Evolutionary conservation across 768 basidiomycete species (phyloP).

Genomic region (Paxillus involutus): DNA sequence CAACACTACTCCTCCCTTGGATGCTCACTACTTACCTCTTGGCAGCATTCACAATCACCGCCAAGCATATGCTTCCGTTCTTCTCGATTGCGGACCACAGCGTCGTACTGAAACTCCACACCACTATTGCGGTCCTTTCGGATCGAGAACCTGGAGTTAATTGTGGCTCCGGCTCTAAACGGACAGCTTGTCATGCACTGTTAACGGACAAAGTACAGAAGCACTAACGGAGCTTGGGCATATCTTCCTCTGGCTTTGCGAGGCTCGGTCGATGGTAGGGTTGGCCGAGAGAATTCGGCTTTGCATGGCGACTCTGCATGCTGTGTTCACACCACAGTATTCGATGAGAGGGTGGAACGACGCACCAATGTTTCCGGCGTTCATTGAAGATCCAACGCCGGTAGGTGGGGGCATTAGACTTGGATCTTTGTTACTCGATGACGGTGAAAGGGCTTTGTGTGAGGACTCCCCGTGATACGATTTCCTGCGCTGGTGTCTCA

Average conservation of each 20-base stretch:
- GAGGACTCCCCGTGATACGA: conserved; percentile 16
- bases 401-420: conserved; percentile 2
- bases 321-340: not conserved
- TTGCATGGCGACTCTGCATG: conserved; percentile 14
- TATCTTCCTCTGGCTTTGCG: conserved; percentile 64
- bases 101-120: conserved; percentile 65
- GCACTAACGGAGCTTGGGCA: conserved; percentile 39
- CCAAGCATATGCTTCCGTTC: conserved; percentile 68
- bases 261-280: conserved; percentile 16
- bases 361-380: conserved; percentile 10
- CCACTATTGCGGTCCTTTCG: conserved; percentile 67
- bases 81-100: conserved; percentile 68
- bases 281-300: conserved; percentile 5
- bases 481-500: conserved; percentile 13
- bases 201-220: not conserved
- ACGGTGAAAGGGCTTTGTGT: conserved; percentile 3
- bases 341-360: not conserved
- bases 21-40: conserved; percentile 49
- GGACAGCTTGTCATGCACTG: not conserved
- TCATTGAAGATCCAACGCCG: not conserved
- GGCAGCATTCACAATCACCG: conserved; percentile 81
- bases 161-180: conserved; percentile 37
- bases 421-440: conserved; percentile 10
- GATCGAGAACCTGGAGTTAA: conserved; percentile 68
- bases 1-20: too few species aligned